Percentiles rank a stretch among this genome's conserved stretches.
phyloP scores from a whole-genome alignment of 352 stramenopile genomes.

The Globisporangium acanthophoron region DNA sequence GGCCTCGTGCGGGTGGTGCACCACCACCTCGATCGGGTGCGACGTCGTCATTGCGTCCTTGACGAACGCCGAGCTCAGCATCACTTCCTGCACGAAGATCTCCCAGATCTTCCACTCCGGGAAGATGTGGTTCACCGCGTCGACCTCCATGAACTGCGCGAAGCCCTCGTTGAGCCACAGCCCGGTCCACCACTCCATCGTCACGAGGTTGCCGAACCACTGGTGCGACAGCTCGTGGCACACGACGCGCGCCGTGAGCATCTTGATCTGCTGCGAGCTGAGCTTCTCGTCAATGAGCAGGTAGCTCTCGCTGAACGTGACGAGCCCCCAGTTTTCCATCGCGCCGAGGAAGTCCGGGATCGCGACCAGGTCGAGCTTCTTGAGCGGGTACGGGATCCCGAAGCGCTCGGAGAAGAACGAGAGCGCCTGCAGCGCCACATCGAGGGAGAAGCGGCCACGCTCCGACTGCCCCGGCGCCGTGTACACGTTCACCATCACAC shows the following conservation, averaged over 20 bases:
- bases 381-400: conserved; percentile 92
- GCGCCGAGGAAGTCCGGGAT: conserved; percentile 94
- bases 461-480: conserved; percentile 89
- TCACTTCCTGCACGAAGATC: conserved; percentile 86
- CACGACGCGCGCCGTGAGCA: conserved; percentile 88
- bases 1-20: conserved; percentile 90
- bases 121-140: conserved; percentile 89
- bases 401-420: conserved; percentile 72
- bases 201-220: conserved; percentile 97
- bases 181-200: conserved; percentile 96
- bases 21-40: conserved; percentile 94
- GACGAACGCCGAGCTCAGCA: conserved; percentile 76
- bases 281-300: conserved; percentile 78
- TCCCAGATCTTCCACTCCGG: conserved; percentile 95
- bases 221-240: conserved; percentile 98
- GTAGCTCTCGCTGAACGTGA: conserved; percentile 94
- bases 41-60: conserved; percentile 90
- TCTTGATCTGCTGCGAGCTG: conserved; percentile 48
- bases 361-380: conserved; percentile 97
- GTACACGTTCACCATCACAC: conserved; percentile 94
- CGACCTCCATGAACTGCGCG: conserved; percentile 95
- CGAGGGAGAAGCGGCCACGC: conserved; percentile 89
- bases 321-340: conserved; percentile 94
- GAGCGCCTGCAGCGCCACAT: conserved; percentile 49
- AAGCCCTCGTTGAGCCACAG: conserved; percentile 99